Conservation (phyloP, 179 eudicot genomes). For the Corrigiola litoralis region DNA sequence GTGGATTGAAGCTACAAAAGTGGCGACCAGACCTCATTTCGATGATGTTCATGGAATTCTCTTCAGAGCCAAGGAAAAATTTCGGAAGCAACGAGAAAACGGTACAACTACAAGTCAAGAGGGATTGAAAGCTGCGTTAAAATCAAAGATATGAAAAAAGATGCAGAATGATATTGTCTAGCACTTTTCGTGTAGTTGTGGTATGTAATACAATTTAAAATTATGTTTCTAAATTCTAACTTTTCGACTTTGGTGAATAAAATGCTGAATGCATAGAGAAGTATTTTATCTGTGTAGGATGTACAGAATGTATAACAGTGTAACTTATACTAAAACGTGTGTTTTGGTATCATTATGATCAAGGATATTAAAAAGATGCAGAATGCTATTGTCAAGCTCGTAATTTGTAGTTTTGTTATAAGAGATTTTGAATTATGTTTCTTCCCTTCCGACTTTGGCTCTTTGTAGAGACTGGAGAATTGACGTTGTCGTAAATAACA, state of each 20-base stretch:
- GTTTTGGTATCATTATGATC: slow-evolving; percentile 23
- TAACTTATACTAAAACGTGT: too few species aligned
- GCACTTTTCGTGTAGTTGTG: too few species aligned
- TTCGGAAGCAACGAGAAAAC: slow-evolving; percentile 34
- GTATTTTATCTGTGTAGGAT: too few species aligned
- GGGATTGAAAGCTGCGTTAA: too few species aligned
- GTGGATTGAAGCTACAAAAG: slow-evolving; percentile 68
- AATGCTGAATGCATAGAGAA: too few species aligned
- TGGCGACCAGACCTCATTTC: slow-evolving; percentile 70
- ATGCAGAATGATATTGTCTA: background rate
- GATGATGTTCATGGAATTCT: slow-evolving; percentile 59
- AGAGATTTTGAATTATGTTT: too few species aligned
- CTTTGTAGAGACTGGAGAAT: too few species aligned
- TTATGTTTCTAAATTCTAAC: background rate
- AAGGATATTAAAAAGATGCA: slow-evolving; percentile 32
- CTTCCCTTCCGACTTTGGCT: too few species aligned
- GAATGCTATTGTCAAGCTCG: too few species aligned
- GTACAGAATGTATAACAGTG: too few species aligned
- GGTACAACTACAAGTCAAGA: background rate
- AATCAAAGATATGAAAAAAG: slow-evolving; percentile 29
- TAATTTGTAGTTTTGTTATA: too few species aligned
- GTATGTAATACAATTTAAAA: background rate
- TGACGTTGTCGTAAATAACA: too few species aligned
- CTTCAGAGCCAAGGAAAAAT: slow-evolving; percentile 32
- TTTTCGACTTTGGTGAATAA: background rate